Evolutionary conservation across 345 rosid genomes (phyloP), one percentile per base, ranked within the genome.

Genomic region (Gossypium mustelinum): DNA sequence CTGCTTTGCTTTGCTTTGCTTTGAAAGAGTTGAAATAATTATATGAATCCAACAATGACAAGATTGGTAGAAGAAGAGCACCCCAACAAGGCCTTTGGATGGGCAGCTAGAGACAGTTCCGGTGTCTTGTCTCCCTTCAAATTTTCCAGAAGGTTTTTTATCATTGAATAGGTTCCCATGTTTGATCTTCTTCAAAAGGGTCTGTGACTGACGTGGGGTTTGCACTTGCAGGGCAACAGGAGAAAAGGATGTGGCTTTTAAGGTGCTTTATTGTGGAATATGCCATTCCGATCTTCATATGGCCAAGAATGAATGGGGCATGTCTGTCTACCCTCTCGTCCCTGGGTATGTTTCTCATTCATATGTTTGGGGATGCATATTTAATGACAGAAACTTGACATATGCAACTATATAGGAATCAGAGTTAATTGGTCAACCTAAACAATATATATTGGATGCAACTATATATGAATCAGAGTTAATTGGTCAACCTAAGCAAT

Each of bases 231-330:
- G 86, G 72, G 84, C 76, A 51, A 86, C 82, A 41, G 85, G 89
- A 1, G 68, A 84, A 75, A 70, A 74, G 11, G 77, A 74, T 61
- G 77, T 64, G 41, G 57, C 70, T 3, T 64, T 64, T 54, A 74
- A 74, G 48, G 77, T 74, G 14, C 70, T 74, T 34, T 74, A 74
- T 43, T 85, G 90, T 76, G 91, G 90, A 29, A 85, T 89, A 22
- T 87, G 90, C 48, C 90, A 85, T 61, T 52, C 85, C 14, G 89
- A 86, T 77, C 75, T 86, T 47, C 79, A 79, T 61, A 81, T 70
- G 78, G 55, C 82, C 5, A 87, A 78, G 77, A 85, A 84, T 43
- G 87, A 84, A 10, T 87, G 89, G 87, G 89, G 88, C 0, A 6
- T 9, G 20, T 67, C 85, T 2, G 22, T 60, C 12, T 87, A 85